Evolutionary conservation across 2,329 filamentous ascomycete genomes (phyloP).

Genomic region (Fusarium goolgardi): DNA sequence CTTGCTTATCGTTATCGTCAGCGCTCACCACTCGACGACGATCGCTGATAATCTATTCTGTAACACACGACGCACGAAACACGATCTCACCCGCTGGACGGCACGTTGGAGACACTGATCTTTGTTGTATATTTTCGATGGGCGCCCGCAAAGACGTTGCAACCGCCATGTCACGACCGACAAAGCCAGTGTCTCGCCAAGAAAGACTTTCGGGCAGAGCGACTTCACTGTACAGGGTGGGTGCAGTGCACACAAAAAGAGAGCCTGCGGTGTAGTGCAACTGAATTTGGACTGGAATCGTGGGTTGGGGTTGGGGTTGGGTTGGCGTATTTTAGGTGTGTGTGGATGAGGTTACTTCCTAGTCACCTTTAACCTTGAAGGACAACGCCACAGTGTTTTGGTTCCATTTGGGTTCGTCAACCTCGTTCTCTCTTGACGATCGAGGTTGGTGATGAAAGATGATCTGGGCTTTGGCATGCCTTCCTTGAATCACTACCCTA

Average conservation of each 20-base stretch:
- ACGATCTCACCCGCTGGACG: conserved; percentile 5
- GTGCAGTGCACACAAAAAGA: conserved; percentile 1
- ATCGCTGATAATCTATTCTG: conserved; percentile 23
- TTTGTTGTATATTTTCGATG: conserved; percentile 13
- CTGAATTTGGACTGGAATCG: conserved; percentile 11
- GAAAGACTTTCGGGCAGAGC: conserved; percentile 29
- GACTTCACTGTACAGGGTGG: conserved; percentile 21
- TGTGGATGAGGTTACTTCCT: conserved; percentile 20
- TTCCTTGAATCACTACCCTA: conserved; percentile 30
- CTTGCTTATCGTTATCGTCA: conserved; percentile 27
- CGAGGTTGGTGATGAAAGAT: conserved; percentile 24
- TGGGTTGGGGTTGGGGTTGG: conserved; percentile 29
- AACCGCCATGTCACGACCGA: conserved; percentile 16
- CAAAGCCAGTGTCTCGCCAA: conserved; percentile 34
- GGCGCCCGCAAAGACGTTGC: conserved; percentile 27
- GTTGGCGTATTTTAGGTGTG: conserved; percentile 5
- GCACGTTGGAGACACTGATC: conserved; percentile 3
- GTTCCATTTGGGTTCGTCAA: conserved; percentile 24
- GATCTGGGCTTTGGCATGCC: conserved; percentile 25
- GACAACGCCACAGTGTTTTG: conserved; percentile 26
- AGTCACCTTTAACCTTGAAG: conserved; percentile 9
- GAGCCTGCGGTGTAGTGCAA: conserved; percentile 1
- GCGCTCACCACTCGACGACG: conserved; percentile 9
- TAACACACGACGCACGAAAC: conserved; percentile 17
- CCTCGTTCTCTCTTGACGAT: conserved; percentile 13